Conservation (phyloP, 768 basidiomycete genomes). For the Boletus rubropictus region DNA sequence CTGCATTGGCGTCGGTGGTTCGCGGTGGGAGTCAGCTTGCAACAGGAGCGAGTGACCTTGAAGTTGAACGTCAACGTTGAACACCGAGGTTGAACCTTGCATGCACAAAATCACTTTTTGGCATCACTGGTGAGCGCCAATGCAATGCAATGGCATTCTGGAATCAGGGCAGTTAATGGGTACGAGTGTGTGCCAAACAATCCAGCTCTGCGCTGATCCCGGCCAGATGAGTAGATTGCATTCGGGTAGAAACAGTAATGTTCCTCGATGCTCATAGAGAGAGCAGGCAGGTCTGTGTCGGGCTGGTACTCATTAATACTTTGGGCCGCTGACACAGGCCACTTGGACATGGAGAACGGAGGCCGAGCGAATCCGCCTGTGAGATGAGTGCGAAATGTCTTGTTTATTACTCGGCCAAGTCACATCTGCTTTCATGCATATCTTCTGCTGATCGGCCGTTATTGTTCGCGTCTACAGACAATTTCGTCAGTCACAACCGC, state of each 20-base stretch:
- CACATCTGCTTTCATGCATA: not conserved
- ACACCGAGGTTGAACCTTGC: not conserved
- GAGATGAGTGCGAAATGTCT: not conserved
- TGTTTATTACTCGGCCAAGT: not conserved
- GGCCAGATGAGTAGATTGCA: not conserved
- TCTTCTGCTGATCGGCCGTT: not conserved
- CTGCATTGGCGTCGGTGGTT: slow-evolving; percentile 2
- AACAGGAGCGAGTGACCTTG: not conserved
- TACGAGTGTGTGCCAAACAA: not conserved
- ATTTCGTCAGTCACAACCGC: not conserved
- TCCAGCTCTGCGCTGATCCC: not conserved
- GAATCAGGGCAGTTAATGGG: not conserved
- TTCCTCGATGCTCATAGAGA: not conserved
- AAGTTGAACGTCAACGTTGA: not conserved
- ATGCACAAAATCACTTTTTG: not conserved
- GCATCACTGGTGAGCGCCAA: not conserved
- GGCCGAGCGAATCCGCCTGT: no score
- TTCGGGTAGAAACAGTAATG: not conserved
- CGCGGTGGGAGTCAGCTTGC: not conserved
- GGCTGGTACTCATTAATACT: not conserved
- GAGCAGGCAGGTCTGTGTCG: not conserved
- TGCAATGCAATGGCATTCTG: slow-evolving; percentile 1
- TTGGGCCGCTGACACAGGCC: not conserved
- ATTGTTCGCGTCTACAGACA: not conserved
- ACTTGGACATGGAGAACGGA: not conserved